Evolutionary conservation across 108 stramenopile genomes (phyloP), one percentile per base, ranked within the genome.

Genomic region (Cyclostephanos tholiformis): DNA sequence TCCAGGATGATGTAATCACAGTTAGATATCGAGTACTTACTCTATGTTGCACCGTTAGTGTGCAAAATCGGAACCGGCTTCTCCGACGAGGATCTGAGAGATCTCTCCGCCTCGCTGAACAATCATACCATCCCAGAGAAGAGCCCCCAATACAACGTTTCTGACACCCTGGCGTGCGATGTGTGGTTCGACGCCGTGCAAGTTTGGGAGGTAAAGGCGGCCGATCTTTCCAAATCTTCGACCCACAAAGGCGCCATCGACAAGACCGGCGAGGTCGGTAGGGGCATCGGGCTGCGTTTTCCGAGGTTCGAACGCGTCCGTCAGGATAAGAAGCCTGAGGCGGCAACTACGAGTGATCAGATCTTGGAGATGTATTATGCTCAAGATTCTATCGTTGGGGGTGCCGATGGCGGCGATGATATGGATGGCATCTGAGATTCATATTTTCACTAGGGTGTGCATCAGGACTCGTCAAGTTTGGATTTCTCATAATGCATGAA

Each of bases 1-100:
- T 32, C n/a, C n/a, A n/a, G 4, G 32, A 4, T 32, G 32, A 4
- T 4, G 32, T 4, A 2, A 32, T 32, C 32, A 32, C 2, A 32
- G 4, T 4, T 32, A 32, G 32, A 32, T 4, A 4, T 2, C 4
- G 32, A 32, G 4, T 32, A 32, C 4, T 32, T 32, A 32, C 32
- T 32, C 32, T 32, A 2, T 32, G 32, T 4, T 32, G 32, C 4
- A 4, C 32, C 4, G 4, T 4, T 32, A 32, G 97, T 99, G 0
- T 99, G 98, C 88, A 99, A 99, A 82, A 95, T 99, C 69, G 99
- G 99, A 38, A 99, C 99, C 6, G 99, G 98, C 16, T 99, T 99
- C 82, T 94, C 92, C n/a, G 98, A 99, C 70, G 97, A 99, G 63
- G 88, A 88, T 62, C 78, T 97, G 57, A 84, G 95, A 79, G 82